Base-by-base conservation (phyloP, 2,329 filamentous ascomycete genomes). In the Botryosphaeria dothidea region DNA sequence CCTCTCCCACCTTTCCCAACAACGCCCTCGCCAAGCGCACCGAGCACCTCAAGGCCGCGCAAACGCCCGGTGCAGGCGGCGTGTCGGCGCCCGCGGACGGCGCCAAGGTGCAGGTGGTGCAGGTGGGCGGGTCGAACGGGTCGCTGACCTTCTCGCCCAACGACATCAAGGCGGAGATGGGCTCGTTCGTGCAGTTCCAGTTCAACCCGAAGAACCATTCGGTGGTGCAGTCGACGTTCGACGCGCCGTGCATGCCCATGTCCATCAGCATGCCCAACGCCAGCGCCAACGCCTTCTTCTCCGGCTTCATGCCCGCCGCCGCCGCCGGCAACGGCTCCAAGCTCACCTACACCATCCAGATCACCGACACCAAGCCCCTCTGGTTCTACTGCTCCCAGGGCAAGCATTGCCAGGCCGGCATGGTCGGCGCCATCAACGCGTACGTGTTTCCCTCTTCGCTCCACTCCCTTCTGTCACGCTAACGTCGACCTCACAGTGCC, bases 351-450 rank as follows among this genome's bases (percentile, higher is more conserved):
- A 92, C 89, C 66, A 81, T 94, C 72, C 84, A 83, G 75, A 80
- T 95, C 76, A 89, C 88, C 72, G 83, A 87, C 76, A 86, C 84
- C 49, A 89, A 84, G 64, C 91, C 92, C 31, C 82, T 93, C 69
- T 95, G 92, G 91, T 80, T 91, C 69, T 94, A 90, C 83, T 94
- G 91, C 80, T 88, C 87, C 31, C 89, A 92, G 77, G 87, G 75
- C 51, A 86, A 83, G 72, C 92, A 95, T 80, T 95, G 91, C 78
- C 86, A 92, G 77, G 79, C 75, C 54, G 90, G 90, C 67, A 93
- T 93, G 89, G 84, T 85, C 65, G 89, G 91, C 81, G 90, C 91
- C 34, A 88, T 93, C 74, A 93, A 93, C 78, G 86, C 89, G 88
- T 90, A 78, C 78, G 88, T 17, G 41, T 1, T 21, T 6, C 11